phyloP scores from a whole-genome alignment of 169 alveolate species.

The Plasmodium malariae region DNA sequence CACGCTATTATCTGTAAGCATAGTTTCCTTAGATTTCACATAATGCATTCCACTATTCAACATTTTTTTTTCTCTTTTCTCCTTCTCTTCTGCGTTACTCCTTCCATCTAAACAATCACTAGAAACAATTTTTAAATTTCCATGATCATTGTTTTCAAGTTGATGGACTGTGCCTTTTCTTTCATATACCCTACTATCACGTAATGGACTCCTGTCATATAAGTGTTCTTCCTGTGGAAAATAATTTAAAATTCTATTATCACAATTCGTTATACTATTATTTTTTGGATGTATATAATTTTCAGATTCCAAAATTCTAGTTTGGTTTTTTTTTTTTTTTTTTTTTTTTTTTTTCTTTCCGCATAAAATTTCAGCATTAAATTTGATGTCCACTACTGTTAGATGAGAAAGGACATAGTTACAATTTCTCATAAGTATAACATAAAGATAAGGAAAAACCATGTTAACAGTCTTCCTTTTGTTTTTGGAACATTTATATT shows the following conservation, averaged over 20 bases:
- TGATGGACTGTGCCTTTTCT: background rate
- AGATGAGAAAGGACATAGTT: slow-evolving; percentile 66
- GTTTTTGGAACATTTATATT: slow-evolving; percentile 13
- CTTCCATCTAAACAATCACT: too few relatives aligned
- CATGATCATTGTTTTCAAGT: too few relatives aligned
- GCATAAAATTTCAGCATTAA: background rate
- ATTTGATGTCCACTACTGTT: slow-evolving; percentile 62
- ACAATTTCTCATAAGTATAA: slow-evolving; percentile 66
- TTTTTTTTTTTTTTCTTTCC: background rate
- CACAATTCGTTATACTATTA: background rate
- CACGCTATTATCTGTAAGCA: too few relatives aligned
- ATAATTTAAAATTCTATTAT: slow-evolving; percentile 13
- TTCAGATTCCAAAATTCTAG: too few relatives aligned
- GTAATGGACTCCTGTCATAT: background rate
- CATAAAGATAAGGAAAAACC: slow-evolving; percentile 39
- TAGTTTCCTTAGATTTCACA: too few relatives aligned
- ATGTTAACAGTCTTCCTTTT: slow-evolving; percentile 22
- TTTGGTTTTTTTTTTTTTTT: background rate
- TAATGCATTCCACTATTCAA: too few relatives aligned
- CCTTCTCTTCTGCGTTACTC: too few relatives aligned
- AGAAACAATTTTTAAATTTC: too few relatives aligned
- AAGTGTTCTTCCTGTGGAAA: background rate
- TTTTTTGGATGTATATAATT: background rate
- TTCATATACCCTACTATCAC: background rate
- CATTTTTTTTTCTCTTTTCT: too few relatives aligned